Percentiles rank a stretch among this genome's conserved stretches.
These are phyloP conservation scores for Scheffersomyces stipitis DNA, from an alignment of 805 yeast genomes.

Conservation along the genomic window DNA sequence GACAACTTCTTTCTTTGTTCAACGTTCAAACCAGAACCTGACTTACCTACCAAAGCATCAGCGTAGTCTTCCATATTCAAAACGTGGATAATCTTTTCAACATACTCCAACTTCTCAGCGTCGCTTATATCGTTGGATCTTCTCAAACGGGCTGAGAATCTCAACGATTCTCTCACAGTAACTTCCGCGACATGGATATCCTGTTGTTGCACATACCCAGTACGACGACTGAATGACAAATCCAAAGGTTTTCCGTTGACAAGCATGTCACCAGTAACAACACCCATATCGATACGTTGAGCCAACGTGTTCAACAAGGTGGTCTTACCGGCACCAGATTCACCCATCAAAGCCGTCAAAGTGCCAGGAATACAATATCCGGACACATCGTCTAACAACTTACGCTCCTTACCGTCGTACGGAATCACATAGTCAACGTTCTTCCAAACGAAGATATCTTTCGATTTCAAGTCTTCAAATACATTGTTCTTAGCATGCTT, in stretches of 20 bases:
- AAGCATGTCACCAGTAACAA: constrained; percentile 55
- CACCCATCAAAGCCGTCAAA: constrained; percentile 73
- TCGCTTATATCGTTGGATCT: constrained; percentile 39
- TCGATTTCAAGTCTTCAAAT: constrained; percentile 9
- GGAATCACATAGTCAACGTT: constrained; percentile 59
- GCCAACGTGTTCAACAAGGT: constrained; percentile 73
- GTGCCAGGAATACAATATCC: constrained; percentile 42
- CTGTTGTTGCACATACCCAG: constrained; percentile 60
- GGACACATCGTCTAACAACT: constrained; percentile 31
- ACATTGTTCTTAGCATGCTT: constrained; percentile 2
- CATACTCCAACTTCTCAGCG: constrained; percentile 39
- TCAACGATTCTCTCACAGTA: constrained; percentile 76
- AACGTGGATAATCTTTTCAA: constrained; percentile 59
- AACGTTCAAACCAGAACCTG: constrained; percentile 41
- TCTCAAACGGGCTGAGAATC: constrained; percentile 69
- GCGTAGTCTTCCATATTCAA: constrained; percentile 76
- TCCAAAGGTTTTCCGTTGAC: constrained; percentile 52
- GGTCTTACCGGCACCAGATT: constrained; percentile 95
- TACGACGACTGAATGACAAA: constrained; percentile 49
- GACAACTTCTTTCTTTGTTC: constrained; percentile 78
- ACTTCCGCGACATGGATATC: constrained; percentile 50
- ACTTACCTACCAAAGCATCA: constrained; percentile 53
- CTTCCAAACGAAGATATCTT: constrained; percentile 48
- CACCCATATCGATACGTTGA: constrained; percentile 53
- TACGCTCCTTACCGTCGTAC: constrained; percentile 38